A percentile compares a stretch with the other conserved stretches of the same genome.
Evolutionary conservation across 345 rosid genomes (phyloP).

Genomic region (Combretum micranthum): DNA sequence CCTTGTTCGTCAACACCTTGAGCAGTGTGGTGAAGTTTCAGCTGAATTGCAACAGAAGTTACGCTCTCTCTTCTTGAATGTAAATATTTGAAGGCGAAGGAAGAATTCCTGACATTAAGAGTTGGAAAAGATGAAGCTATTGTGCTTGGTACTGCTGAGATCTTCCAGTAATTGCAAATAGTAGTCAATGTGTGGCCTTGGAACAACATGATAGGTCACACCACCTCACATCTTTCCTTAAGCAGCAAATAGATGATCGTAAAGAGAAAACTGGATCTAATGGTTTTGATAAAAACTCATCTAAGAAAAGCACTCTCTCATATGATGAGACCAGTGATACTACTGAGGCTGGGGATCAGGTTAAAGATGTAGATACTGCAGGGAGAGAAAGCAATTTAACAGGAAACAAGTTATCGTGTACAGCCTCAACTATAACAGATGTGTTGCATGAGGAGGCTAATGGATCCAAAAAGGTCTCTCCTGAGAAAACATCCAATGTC

Average conservation of each 20-base stretch:
- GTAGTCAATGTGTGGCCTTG: conserved; percentile 12
- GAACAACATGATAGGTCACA: conserved; percentile 18
- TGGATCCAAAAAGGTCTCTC: conserved; percentile 23
- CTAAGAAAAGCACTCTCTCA: conserved; percentile 15
- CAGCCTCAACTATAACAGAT: conserved; percentile 24
- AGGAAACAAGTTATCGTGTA: not conserved
- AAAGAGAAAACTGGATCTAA: conserved; percentile 21
- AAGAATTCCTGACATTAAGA: conserved; percentile 56
- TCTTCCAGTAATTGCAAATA: conserved; percentile 14
- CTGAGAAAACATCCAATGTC: conserved; percentile 21
- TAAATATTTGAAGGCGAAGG: conserved; percentile 64
- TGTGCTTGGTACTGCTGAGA: conserved; percentile 34
- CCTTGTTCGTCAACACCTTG: conserved; percentile 83
- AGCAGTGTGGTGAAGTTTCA: conserved; percentile 69
- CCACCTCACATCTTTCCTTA: conserved; percentile 14
- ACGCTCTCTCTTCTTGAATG: conserved; percentile 59
- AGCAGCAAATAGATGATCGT: conserved; percentile 22
- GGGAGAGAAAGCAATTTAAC: conserved; percentile 21
- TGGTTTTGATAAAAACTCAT: conserved; percentile 9
- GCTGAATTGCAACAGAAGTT: conserved; percentile 84
- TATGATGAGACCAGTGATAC: conserved; percentile 16
- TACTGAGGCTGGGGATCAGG: conserved; percentile 18
- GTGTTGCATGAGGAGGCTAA: conserved; percentile 22
- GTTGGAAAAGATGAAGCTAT: conserved; percentile 41
- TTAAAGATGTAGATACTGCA: conserved; percentile 19